Conservation (phyloP, 2,329 filamentous ascomycete genomes). For the Arthrobotrys megalospora region DNA sequence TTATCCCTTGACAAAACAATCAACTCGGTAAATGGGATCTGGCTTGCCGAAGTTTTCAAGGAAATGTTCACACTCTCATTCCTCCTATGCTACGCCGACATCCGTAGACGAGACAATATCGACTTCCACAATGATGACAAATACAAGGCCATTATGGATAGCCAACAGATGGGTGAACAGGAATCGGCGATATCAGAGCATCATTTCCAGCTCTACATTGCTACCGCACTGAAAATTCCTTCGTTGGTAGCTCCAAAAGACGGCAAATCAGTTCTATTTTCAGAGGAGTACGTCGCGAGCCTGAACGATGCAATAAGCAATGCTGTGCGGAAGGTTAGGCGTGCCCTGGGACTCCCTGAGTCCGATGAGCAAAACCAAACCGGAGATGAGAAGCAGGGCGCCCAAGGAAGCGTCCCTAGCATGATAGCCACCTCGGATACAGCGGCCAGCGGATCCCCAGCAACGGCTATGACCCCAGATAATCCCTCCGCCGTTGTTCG, state of each 20-base stretch:
- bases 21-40: constrained; percentile 54
- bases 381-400: constrained; percentile 21
- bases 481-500: neutral
- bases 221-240: constrained; percentile 51
- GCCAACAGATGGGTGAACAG: constrained; percentile 45
- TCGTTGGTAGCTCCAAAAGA: constrained; percentile 42
- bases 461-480: constrained; percentile 29
- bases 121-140: constrained; percentile 54
- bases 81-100: constrained; percentile 50
- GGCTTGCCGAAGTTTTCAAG: constrained; percentile 56
- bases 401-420: constrained; percentile 19
- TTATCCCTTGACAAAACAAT: constrained; percentile 37
- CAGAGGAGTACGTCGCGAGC: constrained; percentile 46
- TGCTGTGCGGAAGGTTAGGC: constrained; percentile 39
- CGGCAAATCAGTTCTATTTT: constrained; percentile 32
- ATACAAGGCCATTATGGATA: constrained; percentile 49
- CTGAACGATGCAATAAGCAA: constrained; percentile 35
- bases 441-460: constrained; percentile 25
- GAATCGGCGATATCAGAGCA: constrained; percentile 56
- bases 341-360: constrained; percentile 32
- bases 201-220: constrained; percentile 55
- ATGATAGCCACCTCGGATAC: constrained; percentile 34
- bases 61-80: constrained; percentile 56
- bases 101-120: constrained; percentile 48
- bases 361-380: constrained; percentile 6